phyloP scores from a whole-genome alignment of 805 yeast species.

The Kazachstania psychrophila region DNA sequence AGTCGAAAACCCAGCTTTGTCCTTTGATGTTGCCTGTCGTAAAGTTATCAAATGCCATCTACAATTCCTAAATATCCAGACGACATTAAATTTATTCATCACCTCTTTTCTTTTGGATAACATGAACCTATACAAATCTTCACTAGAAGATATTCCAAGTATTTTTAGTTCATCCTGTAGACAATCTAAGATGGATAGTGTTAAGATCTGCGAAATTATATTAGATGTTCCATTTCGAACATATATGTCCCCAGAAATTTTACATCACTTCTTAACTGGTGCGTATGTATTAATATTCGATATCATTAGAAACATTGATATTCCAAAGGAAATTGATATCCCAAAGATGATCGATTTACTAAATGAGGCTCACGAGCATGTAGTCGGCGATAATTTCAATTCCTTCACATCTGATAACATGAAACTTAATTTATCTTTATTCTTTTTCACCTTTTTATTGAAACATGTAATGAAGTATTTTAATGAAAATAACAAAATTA shows the following conservation, averaged over 20 bases:
- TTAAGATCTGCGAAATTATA: slow-evolving; percentile 16
- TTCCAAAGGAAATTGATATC: slow-evolving; percentile 8
- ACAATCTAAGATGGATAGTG: slow-evolving; percentile 9
- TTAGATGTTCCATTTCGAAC: slow-evolving; percentile 15
- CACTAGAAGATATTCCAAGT: slow-evolving; percentile 12
- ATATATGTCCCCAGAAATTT: slow-evolving; percentile 17
- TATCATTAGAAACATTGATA: slow-evolving; percentile 14
- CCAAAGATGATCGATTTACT: slow-evolving; percentile 9
- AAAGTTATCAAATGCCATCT: slow-evolving; percentile 19
- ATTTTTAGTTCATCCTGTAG: slow-evolving; percentile 9
- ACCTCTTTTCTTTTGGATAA: slow-evolving; percentile 19
- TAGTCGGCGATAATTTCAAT: slow-evolving; percentile 14
- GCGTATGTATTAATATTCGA: slow-evolving; percentile 16
- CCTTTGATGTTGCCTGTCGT: slow-evolving; percentile 16
- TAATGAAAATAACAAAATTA: slow-evolving; percentile 4
- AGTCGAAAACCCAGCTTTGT: slow-evolving; percentile 13
- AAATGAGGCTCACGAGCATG: slow-evolving; percentile 9
- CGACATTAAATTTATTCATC: slow-evolving; percentile 15
- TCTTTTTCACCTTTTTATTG: slow-evolving; percentile 19
- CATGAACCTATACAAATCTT: slow-evolving; percentile 8
- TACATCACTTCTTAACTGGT: slow-evolving; percentile 19
- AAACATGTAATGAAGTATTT: slow-evolving; percentile 10
- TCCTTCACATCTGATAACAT: slow-evolving; percentile 14
- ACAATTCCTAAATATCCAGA: slow-evolving; percentile 13
- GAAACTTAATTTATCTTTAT: slow-evolving; percentile 21